Evolutionary conservation across 140 eudicot species (phyloP).

Genomic region (Stevia rebaudiana): DNA sequence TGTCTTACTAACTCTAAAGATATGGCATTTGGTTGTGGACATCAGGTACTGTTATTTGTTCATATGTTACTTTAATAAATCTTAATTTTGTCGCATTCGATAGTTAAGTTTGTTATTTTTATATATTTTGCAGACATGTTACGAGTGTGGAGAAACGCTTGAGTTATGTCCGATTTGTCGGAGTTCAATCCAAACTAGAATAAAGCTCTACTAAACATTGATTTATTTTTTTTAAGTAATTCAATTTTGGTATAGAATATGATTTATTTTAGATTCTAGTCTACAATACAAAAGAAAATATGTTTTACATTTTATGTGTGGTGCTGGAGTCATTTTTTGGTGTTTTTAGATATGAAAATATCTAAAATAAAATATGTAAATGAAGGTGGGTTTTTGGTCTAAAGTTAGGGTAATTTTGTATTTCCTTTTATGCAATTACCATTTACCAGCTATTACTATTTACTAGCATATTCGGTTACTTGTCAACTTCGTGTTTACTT

Average conservation of each 20-base stretch:
- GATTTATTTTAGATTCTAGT: slow-evolving; percentile 11
- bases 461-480: slow-evolving; percentile 11
- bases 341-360: not conserved
- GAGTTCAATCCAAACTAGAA: slow-evolving; percentile 64
- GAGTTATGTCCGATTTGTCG: slow-evolving; percentile 81
- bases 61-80: not conserved
- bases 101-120: not conserved
- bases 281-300: not conserved
- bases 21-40: slow-evolving; percentile 99
- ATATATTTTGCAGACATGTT: slow-evolving; percentile 60
- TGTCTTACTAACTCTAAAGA: slow-evolving; percentile 66
- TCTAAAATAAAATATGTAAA: not conserved
- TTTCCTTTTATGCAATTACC: not conserved
- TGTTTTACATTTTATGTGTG: not conserved
- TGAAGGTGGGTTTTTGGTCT: not conserved
- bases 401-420: not conserved
- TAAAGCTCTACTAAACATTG: slow-evolving; percentile 64
- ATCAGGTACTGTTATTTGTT: slow-evolving; percentile 55
- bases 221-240: not conserved
- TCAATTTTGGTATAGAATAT: not conserved
- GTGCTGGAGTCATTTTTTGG: not conserved
- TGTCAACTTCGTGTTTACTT: slow-evolving; percentile 17
- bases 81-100: not conserved
- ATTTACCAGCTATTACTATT: not conserved
- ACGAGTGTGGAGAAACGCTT: slow-evolving; percentile 75